These are phyloP conservation scores for Candida xyloterini DNA, from an alignment of 805 yeast species.

Conservation along the genomic window DNA sequence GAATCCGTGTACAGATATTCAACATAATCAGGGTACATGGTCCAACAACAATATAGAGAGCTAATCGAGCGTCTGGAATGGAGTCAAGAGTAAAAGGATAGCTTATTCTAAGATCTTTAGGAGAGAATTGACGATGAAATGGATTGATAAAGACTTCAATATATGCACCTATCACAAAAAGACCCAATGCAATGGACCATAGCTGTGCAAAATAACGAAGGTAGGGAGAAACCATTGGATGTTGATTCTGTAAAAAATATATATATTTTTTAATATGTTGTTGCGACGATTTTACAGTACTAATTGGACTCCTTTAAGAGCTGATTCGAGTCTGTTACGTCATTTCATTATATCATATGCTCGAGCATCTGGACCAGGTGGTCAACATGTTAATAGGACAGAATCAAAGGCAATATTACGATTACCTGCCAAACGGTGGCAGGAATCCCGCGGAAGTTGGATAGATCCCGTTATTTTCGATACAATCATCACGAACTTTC, in stretches of 20 bases:
- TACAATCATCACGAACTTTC: conserved; percentile 30
- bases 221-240: neutral
- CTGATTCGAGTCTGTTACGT: conserved; percentile 12
- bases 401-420: conserved; percentile 42
- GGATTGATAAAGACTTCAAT: neutral
- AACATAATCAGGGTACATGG: neutral
- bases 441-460: conserved; percentile 42
- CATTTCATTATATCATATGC: conserved; percentile 40
- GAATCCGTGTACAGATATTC: neutral
- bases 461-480: conserved; percentile 37
- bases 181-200: neutral
- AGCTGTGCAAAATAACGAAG: neutral
- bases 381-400: conserved; percentile 60
- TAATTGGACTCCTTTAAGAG: conserved; percentile 1
- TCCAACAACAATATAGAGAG: neutral
- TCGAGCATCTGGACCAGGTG: conserved; percentile 58
- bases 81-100: conserved; percentile 4
- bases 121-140: conserved; percentile 3
- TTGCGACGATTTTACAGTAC: conserved; percentile 3
- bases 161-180: neutral
- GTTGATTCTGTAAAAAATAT: neutral
- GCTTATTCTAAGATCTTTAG: conserved; percentile 2
- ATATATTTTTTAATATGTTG: neutral
- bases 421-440: conserved; percentile 35
- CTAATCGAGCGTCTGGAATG: conserved; percentile 1